Conservation (phyloP, 495 filamentous ascomycete species). For the Hyaloscypha variabilis region DNA sequence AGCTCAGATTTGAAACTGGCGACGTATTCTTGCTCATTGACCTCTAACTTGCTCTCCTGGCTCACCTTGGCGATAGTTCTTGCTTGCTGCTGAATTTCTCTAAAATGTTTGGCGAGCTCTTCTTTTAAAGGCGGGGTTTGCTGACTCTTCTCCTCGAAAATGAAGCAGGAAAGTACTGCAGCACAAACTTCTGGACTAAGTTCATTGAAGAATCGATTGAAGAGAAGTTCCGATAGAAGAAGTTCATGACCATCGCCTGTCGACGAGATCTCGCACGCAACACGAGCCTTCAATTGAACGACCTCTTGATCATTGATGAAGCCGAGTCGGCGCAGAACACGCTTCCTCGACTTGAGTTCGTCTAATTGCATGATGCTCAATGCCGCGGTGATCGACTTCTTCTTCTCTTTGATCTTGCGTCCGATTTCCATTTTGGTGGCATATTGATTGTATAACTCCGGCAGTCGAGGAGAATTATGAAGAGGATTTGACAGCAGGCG, state of each 20-base stretch:
- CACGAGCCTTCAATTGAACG: slow-evolving; percentile 91
- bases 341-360: slow-evolving; percentile 92
- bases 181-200: slow-evolving; percentile 85
- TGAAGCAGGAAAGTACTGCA: slow-evolving; percentile 85
- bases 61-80: slow-evolving; percentile 88
- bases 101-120: slow-evolving; percentile 81
- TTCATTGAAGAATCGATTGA: slow-evolving; percentile 98
- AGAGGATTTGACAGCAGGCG: slow-evolving; percentile 84
- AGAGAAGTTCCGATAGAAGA: slow-evolving; percentile 87
- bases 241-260: slow-evolving; percentile 85
- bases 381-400: slow-evolving; percentile 82
- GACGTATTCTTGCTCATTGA: slow-evolving; percentile 93
- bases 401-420: slow-evolving; percentile 79
- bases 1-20: slow-evolving; percentile 85
- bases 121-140: slow-evolving; percentile 74
- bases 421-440: slow-evolving; percentile 73
- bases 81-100: slow-evolving; percentile 83
- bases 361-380: slow-evolving; percentile 89
- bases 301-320: slow-evolving; percentile 96
- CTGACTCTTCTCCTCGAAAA: slow-evolving; percentile 88
- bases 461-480: slow-evolving; percentile 82
- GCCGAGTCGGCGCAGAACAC: slow-evolving; percentile 91
- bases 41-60: slow-evolving; percentile 83
- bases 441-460: slow-evolving; percentile 83
- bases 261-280: slow-evolving; percentile 91